These are phyloP conservation scores for Arabis alpina DNA, from an alignment of 345 rosid genomes.

Conservation along the genomic window DNA sequence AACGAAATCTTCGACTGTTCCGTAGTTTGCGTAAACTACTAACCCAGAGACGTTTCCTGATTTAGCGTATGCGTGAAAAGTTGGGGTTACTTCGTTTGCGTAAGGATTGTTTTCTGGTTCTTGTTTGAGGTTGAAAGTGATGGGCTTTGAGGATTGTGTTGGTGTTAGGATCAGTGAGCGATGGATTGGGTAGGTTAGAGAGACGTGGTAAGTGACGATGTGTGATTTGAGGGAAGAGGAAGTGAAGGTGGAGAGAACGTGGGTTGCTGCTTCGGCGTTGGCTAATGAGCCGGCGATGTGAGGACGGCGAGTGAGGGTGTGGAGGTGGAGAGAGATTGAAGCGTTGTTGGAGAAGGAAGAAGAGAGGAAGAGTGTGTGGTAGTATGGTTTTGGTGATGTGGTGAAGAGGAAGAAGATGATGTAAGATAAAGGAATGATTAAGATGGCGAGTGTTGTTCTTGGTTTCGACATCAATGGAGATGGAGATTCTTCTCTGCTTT, in stretches of 20 bases:
- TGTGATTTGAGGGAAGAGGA: conserved; percentile 52
- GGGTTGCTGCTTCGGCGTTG: conserved; percentile 74
- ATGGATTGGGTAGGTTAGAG: conserved; percentile 69
- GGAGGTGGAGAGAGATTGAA: conserved; percentile 64
- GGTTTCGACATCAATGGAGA: conserved; percentile 45
- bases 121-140: conserved; percentile 53
- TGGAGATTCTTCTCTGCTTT: neutral
- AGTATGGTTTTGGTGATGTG: conserved; percentile 54
- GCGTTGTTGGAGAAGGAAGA: conserved; percentile 61
- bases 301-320: conserved; percentile 75
- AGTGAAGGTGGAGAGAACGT: conserved; percentile 55
- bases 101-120: conserved; percentile 67
- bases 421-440: conserved; percentile 48
- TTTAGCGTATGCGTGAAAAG: conserved; percentile 80
- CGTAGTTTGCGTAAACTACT: conserved; percentile 73
- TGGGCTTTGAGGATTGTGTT: conserved; percentile 37
- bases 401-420: conserved; percentile 36
- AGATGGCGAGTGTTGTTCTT: conserved; percentile 37
- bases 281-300: conserved; percentile 79
- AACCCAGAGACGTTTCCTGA: conserved; percentile 67
- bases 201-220: conserved; percentile 59
- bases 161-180: conserved; percentile 57
- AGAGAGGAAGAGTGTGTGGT: conserved; percentile 63
- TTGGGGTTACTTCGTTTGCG: conserved; percentile 67
- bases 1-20: conserved; percentile 64